Evolutionary conservation across 2,329 filamentous ascomycete species (phyloP), one percentile per base, ranked within the genome.

Genomic region (Reticulascus tulasneorum): DNA sequence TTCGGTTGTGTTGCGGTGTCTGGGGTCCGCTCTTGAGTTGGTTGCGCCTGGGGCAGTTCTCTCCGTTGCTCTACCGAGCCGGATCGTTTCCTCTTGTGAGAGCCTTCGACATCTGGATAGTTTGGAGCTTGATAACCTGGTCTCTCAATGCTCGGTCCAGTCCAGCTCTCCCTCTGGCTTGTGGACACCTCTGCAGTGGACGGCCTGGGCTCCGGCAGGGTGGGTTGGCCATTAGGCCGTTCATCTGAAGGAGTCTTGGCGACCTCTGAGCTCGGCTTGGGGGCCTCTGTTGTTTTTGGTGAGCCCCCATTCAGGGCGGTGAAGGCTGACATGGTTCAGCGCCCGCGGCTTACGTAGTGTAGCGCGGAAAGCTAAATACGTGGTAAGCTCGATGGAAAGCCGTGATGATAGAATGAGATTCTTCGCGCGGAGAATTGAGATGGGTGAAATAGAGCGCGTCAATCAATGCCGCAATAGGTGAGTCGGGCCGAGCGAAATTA

Each of bases 81-180:
- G 7, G 85, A 87, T 42, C 85, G 76, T 59, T 88, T 91, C 51
- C 79, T 77, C 60, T 82, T 84, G 49, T 78, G 71, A 13, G 71
- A 62, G 12, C 51, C 54, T 23, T 80, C 73, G n/a, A 55, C 51
- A 21, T 72, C 66, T 6, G 66, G 47, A 48, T 69, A 67, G 23
- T 46, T 46, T 28, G 63, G 47, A 2, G 66, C 51, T 33, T 63
- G 61, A 43, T 66, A 65, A 12, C 62, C 50, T 23, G 63, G 52
- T 35, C 67, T 59, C 5, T 75, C 71, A 25, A 56, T 48, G 29
- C 53, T 59, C 15, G 65, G 55, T 5, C 50, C 54, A 20, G 64
- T 53, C 63, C 70, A 69, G 33, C 60, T 59, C 10, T 71, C 69
- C 33, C 47, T 62, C 46, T 59, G 62, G 19, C 38, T 58, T 15